Evolutionary conservation across 208 protist species (phyloP).

Genomic region (Strigomonas culicis): DNA sequence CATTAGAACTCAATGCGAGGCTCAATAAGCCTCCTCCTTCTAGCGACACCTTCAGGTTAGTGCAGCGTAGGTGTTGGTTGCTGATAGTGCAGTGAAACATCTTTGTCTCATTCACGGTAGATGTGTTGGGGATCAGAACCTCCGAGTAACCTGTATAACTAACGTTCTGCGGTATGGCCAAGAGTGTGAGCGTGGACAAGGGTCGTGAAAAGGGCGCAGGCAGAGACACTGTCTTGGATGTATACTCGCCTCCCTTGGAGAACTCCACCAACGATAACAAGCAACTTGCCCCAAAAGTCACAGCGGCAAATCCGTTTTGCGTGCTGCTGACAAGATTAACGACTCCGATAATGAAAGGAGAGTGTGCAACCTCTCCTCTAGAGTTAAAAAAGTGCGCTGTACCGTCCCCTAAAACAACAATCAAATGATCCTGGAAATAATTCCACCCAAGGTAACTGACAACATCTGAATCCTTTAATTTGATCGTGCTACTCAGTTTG

Average conservation of each 20-base stretch:
- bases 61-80: background rate
- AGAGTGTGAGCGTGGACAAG: background rate
- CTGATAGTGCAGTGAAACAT: background rate
- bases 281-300: slow-evolving; percentile 4
- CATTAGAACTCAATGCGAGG: background rate
- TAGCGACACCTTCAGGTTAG: background rate
- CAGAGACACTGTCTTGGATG: background rate
- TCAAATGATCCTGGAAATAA: slow-evolving; percentile 48
- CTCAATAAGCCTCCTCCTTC: background rate
- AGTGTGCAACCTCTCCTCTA: slow-evolving; percentile 22
- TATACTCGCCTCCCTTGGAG: background rate
- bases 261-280: background rate
- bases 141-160: background rate
- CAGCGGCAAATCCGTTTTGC: slow-evolving; percentile 44
- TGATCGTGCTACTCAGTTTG: slow-evolving; percentile 14
- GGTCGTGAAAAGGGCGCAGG: background rate
- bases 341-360: slow-evolving; percentile 29
- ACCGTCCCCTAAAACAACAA: slow-evolving; percentile 51
- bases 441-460: slow-evolving; percentile 76
- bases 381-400: slow-evolving; percentile 58
- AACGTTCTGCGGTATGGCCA: background rate
- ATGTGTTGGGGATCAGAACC: slow-evolving; percentile 2
- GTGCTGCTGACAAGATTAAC: slow-evolving; percentile 29
- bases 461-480: slow-evolving; percentile 30
- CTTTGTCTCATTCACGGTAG: background rate